Evolutionary conservation across 2,329 filamentous ascomycete species (phyloP), one percentile per base, ranked within the genome.

Genomic region (Cladophialophora bantiana): DNA sequence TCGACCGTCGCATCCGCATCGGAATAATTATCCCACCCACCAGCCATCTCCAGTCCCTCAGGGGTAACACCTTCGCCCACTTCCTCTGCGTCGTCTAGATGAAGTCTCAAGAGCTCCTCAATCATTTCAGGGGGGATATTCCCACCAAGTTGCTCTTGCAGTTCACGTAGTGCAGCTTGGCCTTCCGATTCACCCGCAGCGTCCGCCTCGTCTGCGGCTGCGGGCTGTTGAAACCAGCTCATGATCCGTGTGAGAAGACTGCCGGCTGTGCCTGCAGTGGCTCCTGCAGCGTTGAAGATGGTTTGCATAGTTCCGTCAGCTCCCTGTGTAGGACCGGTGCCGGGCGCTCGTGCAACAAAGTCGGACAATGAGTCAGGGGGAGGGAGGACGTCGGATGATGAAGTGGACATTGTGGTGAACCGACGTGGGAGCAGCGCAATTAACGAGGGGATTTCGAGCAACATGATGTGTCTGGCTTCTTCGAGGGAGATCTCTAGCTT

Each of bases 311-410:
- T 45, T 18, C 52, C 48, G 13, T 66, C 60, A 15, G 40, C 55
- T 10, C 60, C 59, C 7, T 40, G 31, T 42, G 45, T 42, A 12
- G 36, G 58, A n/a, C 31, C 64, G 9, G 52, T 6, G 15, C 60
- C 67, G 6, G 72, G 72, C 7, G 72, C 71, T 12, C 72, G 70
- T n/a, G 52, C 18, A 12, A 70, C 70, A 40, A 73, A 68, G 50
- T 70, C 71, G 9, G 67, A 65, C 53, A 68, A 64, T 13, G 70
- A 71, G 40, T 64, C 61, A 0, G 84, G 78, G 1, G 93, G 94
- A 20, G 93, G 92, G 13, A 97, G 80, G 1, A 93, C 93, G 75
- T 97, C 94, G 26, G 92, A 95, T 18, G 92, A 87, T 69, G 90
- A 93, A 2, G 89, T 88, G 55, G 88, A 83, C 38, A 84, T 81